Evolutionary conservation across 371 early-diverging fungal genomes (phyloP).

Genomic region (Actinomucor elegans): DNA sequence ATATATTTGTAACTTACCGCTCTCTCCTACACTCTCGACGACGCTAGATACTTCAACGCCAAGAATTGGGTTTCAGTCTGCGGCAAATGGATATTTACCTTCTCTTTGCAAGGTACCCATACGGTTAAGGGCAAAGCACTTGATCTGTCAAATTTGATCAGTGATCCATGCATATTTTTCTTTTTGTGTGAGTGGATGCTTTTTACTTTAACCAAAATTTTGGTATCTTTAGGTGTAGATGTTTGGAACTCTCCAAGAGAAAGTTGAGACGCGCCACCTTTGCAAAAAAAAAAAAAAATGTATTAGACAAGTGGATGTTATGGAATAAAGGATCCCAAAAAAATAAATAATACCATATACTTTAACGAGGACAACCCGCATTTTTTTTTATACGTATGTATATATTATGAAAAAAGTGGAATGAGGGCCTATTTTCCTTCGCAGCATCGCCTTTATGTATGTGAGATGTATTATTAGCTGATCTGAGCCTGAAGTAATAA

Average conservation of each 20-base stretch:
- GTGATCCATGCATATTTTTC: background rate
- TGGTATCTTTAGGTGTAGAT: constrained; percentile 51
- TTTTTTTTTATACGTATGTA: no score
- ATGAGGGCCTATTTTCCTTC: no score
- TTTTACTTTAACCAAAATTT: constrained; percentile 67
- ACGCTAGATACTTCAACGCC: constrained; percentile 79
- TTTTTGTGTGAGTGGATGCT: no score
- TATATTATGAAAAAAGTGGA: no score
- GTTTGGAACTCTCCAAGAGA: constrained; percentile 51
- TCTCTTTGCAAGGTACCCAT: constrained; percentile 78
- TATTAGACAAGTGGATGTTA: background rate
- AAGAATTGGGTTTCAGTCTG: constrained; percentile 63
- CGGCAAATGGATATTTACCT: constrained; percentile 69
- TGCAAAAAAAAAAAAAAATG: background rate
- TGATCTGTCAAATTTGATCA: constrained; percentile 30
- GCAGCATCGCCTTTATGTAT: no score
- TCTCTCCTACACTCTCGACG: constrained; percentile 51
- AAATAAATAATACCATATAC: background rate
- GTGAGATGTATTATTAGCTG: no score
- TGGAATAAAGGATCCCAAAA: no score
- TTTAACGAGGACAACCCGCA: background rate
- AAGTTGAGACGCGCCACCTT: constrained; percentile 59
- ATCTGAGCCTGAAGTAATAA: no score
- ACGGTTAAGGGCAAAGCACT: constrained; percentile 71
- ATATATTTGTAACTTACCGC: no score